Conservation (phyloP, 2,329 filamentous ascomycete genomes). For the Taxawa tesnikishii region DNA sequence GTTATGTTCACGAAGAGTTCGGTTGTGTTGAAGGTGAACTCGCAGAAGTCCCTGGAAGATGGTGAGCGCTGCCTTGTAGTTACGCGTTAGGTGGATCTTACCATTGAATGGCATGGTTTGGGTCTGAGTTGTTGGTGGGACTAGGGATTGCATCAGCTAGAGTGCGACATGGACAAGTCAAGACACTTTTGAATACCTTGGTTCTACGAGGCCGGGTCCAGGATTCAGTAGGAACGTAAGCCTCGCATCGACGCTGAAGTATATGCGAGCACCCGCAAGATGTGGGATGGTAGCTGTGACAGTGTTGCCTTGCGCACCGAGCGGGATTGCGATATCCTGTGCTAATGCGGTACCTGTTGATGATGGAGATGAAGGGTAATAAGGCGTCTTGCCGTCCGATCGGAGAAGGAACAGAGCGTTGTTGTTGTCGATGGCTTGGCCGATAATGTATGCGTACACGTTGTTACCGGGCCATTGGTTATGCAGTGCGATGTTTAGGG, state of each 20-base stretch:
- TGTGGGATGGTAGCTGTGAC: slow-evolving; percentile 20
- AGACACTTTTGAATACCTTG: slow-evolving; percentile 24
- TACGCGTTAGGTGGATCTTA: too few species aligned
- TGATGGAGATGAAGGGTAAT: slow-evolving; percentile 19
- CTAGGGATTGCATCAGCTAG: too few species aligned
- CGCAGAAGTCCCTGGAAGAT: slow-evolving; percentile 35
- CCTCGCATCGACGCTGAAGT: slow-evolving; percentile 19
- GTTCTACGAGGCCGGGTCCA: slow-evolving; percentile 22
- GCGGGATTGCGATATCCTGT: slow-evolving; percentile 23
- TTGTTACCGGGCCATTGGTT: slow-evolving; percentile 20
- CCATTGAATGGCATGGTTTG: too few species aligned
- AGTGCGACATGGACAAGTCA: too few species aligned
- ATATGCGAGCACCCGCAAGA: slow-evolving; percentile 24
- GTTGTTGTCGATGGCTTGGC: slow-evolving; percentile 22
- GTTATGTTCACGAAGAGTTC: slow-evolving; percentile 37
- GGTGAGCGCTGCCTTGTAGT: slow-evolving; percentile 31
- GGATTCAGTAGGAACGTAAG: slow-evolving; percentile 25
- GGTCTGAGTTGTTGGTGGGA: too few species aligned
- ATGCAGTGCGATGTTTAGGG: slow-evolving; percentile 20
- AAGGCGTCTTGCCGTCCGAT: slow-evolving; percentile 20
- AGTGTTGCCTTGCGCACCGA: slow-evolving; percentile 20
- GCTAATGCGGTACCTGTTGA: slow-evolving; percentile 18
- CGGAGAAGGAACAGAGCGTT: slow-evolving; percentile 20
- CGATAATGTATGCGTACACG: slow-evolving; percentile 22
- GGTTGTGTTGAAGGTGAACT: slow-evolving; percentile 35